These are phyloP conservation scores for Uncinocarpus reesii DNA, from an alignment of 2,329 filamentous ascomycete species.

Conservation along the genomic window DNA sequence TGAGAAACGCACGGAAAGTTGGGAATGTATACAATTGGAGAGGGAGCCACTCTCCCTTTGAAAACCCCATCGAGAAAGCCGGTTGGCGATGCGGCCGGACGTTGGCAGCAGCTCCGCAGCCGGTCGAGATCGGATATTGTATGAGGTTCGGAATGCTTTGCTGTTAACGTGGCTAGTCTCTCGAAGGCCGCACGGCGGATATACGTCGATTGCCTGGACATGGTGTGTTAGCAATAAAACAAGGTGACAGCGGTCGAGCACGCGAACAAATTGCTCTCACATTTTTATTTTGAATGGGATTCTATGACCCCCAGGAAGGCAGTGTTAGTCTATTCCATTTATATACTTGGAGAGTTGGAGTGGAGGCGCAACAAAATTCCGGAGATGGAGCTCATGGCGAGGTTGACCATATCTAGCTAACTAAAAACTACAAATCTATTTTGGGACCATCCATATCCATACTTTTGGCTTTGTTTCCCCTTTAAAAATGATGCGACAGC, in stretches of 20 bases:
- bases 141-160: slow-evolving; percentile 25
- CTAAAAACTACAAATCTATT: not conserved
- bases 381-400: no score
- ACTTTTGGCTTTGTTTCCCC: no score
- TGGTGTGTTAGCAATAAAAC: not conserved
- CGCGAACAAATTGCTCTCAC: not conserved
- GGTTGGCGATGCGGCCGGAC: slow-evolving; percentile 11
- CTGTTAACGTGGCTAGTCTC: slow-evolving; percentile 36
- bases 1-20: not conserved
- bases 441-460: no score
- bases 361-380: no score
- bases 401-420: not conserved
- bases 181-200: slow-evolving; percentile 32
- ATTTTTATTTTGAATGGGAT: not conserved
- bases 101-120: slow-evolving; percentile 26
- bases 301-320: not conserved
- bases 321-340: not conserved
- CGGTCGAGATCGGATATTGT: slow-evolving; percentile 28
- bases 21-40: slow-evolving; percentile 32
- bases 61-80: slow-evolving; percentile 29
- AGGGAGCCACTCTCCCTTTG: slow-evolving; percentile 30
- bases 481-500: no score
- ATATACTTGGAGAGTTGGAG: no score
- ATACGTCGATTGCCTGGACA: slow-evolving; percentile 11
- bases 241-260: not conserved